phyloP scores from a whole-genome alignment of 257 asterid genomes.

The Solanum lycopersicoides region DNA sequence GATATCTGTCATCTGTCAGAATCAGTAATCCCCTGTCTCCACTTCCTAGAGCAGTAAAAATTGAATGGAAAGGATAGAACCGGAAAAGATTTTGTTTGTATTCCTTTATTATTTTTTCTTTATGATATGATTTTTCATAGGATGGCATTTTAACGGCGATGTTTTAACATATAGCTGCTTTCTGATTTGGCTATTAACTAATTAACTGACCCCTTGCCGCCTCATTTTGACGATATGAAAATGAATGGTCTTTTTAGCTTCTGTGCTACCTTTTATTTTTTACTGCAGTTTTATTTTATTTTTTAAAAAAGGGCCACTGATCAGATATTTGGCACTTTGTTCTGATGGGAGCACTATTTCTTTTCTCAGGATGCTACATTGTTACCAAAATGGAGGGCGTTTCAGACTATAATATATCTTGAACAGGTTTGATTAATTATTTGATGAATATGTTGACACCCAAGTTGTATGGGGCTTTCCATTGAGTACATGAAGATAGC shows the following conservation, averaged over 20 bases:
- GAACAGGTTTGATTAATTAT: slow-evolving; percentile 31
- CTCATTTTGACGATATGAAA: neutral
- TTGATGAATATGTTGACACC: neutral
- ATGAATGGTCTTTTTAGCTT: neutral
- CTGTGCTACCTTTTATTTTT: neutral
- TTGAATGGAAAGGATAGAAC: neutral
- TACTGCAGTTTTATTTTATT: neutral
- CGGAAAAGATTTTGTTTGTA: neutral
- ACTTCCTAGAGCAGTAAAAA: neutral
- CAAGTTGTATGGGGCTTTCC: neutral
- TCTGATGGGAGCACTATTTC: neutral
- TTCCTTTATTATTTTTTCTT: neutral
- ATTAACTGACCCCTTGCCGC: neutral
- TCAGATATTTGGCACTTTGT: neutral
- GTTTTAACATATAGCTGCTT: neutral
- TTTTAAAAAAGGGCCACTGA: neutral
- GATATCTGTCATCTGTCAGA: neutral
- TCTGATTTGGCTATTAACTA: neutral
- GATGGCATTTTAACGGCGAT: neutral
- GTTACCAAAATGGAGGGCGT: slow-evolving; percentile 84
- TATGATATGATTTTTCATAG: neutral
- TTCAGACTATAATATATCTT: slow-evolving; percentile 82
- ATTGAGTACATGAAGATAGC: neutral
- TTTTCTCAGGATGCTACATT: slow-evolving; percentile 57
- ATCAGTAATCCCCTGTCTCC: neutral